Conservation (phyloP, 2,329 filamentous ascomycete genomes). For the Lecanicillium sp. region DNA sequence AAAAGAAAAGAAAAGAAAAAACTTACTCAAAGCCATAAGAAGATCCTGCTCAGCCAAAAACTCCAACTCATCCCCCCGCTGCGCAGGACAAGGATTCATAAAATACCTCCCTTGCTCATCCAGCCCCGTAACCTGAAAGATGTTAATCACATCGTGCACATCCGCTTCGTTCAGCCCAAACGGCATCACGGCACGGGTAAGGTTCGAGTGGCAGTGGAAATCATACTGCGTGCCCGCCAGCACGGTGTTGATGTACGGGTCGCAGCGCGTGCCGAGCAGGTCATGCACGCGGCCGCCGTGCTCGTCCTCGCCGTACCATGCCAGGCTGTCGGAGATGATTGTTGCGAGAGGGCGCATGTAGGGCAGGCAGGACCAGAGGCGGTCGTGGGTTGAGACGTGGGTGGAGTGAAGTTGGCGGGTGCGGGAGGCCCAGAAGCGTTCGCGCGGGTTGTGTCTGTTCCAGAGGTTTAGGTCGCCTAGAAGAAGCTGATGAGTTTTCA, state of each 20-base stretch:
- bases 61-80: conserved; percentile 54
- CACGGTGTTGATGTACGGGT: conserved; percentile 73
- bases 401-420: conserved; percentile 72
- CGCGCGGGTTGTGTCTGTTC: conserved; percentile 67
- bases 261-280: conserved; percentile 72
- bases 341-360: conserved; percentile 41
- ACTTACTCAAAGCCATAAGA: conserved; percentile 48
- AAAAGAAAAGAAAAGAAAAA: neutral
- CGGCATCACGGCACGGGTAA: conserved; percentile 62
- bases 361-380: conserved; percentile 70
- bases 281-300: conserved; percentile 67
- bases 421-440: conserved; percentile 73
- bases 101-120: conserved; percentile 67
- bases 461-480: conserved; percentile 73
- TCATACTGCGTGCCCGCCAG: conserved; percentile 65
- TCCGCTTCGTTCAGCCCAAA: conserved; percentile 63
- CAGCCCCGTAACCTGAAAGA: conserved; percentile 78
- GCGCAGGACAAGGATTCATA: conserved; percentile 57
- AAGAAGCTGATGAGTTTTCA: no score
- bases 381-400: conserved; percentile 63
- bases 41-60: conserved; percentile 76
- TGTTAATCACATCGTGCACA: conserved; percentile 77
- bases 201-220: conserved; percentile 78
- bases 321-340: conserved; percentile 12
- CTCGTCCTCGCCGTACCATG: conserved; percentile 47